These are phyloP conservation scores for Colletotrichum scovillei DNA, from an alignment of 2,329 filamentous ascomycete species.

Conservation along the genomic window DNA sequence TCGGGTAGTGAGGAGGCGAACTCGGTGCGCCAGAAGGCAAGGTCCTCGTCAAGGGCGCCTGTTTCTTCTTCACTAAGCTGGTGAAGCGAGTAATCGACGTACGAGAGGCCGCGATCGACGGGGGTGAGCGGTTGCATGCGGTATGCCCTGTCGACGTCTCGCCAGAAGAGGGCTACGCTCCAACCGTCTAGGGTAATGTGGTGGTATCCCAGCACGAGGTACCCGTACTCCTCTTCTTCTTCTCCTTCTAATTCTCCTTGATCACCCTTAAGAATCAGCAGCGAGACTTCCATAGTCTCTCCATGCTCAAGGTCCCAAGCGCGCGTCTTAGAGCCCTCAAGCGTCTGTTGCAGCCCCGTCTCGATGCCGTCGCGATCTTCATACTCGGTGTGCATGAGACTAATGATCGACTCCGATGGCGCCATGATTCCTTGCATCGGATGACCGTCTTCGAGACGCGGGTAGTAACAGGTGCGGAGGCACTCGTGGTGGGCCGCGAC, in stretches of 20 bases:
- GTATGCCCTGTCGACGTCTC: not conserved
- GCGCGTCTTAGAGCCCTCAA: too few species aligned
- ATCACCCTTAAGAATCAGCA: not conserved
- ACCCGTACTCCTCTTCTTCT: too few species aligned
- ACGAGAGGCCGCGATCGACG: too few species aligned
- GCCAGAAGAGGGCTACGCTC: not conserved
- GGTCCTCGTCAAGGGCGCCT: not conserved
- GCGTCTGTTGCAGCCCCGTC: too few species aligned
- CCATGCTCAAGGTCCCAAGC: not conserved
- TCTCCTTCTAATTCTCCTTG: not conserved
- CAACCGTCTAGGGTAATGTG: not conserved
- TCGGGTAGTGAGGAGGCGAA: not conserved
- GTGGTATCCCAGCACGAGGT: not conserved
- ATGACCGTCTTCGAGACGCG: not conserved
- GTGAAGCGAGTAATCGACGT: not conserved
- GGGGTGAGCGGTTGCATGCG: not conserved
- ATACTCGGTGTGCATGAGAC: too few species aligned
- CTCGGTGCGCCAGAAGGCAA: not conserved
- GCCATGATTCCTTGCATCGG: not conserved
- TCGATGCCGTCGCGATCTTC: too few species aligned
- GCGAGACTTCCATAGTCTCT: not conserved
- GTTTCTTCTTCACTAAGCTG: not conserved
- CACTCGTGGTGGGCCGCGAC: not conserved
- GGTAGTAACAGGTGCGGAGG: not conserved
- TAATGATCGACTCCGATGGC: not conserved